Evolutionary conservation across 202 grass and related monocot genomes (phyloP).

Genomic region (Cymbopogon flexuosus): DNA sequence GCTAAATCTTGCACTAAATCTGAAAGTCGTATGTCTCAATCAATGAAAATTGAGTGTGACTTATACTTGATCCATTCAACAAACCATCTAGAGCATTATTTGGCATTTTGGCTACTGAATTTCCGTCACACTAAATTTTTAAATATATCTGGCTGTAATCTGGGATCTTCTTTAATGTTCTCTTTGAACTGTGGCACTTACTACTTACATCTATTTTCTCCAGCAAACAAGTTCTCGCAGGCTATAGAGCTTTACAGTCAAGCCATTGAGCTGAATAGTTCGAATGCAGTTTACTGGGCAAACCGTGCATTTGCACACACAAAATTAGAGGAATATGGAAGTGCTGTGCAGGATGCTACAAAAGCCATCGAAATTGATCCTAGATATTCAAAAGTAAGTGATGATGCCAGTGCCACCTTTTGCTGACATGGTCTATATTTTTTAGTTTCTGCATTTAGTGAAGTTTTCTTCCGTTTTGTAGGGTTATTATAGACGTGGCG

Average conservation of each 20-base stretch:
- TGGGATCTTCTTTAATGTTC: neutral
- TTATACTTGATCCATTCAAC: neutral
- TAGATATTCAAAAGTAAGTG: slow-evolving; percentile 72
- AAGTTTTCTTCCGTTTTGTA: slow-evolving; percentile 12
- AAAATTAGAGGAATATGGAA: slow-evolving; percentile 94
- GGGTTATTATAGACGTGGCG: slow-evolving; percentile 86
- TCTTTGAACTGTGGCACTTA: slow-evolving; percentile 25
- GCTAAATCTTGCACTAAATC: slow-evolving; percentile 4
- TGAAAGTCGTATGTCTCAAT: neutral
- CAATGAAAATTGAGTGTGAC: neutral
- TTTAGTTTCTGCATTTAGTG: slow-evolving; percentile 17
- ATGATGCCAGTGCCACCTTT: neutral
- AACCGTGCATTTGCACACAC: slow-evolving; percentile 92
- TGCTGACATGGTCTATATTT: neutral
- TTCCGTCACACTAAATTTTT: neutral
- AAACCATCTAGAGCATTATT: neutral
- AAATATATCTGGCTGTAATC: neutral
- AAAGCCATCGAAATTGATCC: slow-evolving; percentile 82
- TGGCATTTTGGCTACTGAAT: neutral
- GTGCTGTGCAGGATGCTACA: slow-evolving; percentile 81
- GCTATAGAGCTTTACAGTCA: slow-evolving; percentile 80
- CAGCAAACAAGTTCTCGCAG: slow-evolving; percentile 88
- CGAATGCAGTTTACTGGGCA: slow-evolving; percentile 88
- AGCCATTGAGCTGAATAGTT: slow-evolving; percentile 74
- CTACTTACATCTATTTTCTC: slow-evolving; percentile 19